phyloP scores from a whole-genome alignment of 2,329 filamentous ascomycete species.

The Fusarium mexicanum region DNA sequence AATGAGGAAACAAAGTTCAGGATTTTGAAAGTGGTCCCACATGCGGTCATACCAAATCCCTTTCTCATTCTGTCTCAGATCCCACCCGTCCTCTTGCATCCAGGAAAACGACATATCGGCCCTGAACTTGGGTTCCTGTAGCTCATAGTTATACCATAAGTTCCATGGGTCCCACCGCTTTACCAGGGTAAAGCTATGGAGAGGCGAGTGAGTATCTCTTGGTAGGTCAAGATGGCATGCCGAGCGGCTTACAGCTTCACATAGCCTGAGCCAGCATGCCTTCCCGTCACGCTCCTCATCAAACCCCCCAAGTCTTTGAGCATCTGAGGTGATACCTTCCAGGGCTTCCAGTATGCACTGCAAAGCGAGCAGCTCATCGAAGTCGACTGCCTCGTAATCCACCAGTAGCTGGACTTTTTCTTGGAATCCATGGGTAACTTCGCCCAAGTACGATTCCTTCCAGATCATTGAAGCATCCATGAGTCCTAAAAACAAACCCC shows the following conservation, averaged over 20 bases:
- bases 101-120: background rate
- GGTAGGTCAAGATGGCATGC: too few relatives aligned
- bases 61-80: background rate
- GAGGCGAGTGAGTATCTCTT: too few relatives aligned
- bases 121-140: background rate
- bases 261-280: background rate
- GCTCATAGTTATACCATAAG: background rate
- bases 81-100: background rate
- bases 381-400: background rate
- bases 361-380: background rate
- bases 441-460: background rate
- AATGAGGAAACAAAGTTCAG: too few relatives aligned
- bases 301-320: background rate
- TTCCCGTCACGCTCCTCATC: background rate
- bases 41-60: background rate
- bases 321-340: too few relatives aligned
- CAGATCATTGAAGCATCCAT: background rate
- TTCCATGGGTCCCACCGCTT: background rate
- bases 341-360: background rate
- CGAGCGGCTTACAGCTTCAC: background rate
- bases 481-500: too few relatives aligned
- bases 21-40: too few relatives aligned
- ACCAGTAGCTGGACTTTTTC: background rate
- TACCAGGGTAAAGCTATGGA: background rate
- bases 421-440: background rate